A percentile compares a stretch with the other conserved stretches of the same genome.
Conservation (phyloP, 768 basidiomycete genomes). For the Auriscalpium vulgare region DNA sequence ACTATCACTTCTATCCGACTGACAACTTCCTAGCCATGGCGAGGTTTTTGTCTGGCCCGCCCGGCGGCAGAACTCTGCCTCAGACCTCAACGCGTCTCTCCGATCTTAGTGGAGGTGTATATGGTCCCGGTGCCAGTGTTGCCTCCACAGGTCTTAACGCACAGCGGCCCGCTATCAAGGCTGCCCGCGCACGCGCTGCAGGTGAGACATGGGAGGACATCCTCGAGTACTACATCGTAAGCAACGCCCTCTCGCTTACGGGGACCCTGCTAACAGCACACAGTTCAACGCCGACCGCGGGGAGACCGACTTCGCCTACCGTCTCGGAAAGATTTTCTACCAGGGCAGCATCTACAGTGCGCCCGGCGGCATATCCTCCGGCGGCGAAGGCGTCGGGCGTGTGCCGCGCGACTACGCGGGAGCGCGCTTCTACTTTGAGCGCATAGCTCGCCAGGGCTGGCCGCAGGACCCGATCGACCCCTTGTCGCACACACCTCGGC, state of each 20-base stretch:
- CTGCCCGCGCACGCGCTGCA: constrained; percentile 72
- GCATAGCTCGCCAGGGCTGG: constrained; percentile 83
- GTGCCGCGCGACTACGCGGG: constrained; percentile 70
- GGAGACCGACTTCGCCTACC: constrained; percentile 81
- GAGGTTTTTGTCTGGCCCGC: constrained; percentile 77
- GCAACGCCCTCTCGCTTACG: constrained; percentile 13
- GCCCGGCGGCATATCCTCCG: constrained; percentile 74
- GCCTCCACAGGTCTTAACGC: constrained; percentile 79
- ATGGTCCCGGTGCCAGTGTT: constrained; percentile 89
- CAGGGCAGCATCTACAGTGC: constrained; percentile 86
- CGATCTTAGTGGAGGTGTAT: constrained; percentile 88
- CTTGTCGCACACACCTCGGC: constrained; percentile 28
- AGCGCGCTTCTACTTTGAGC: constrained; percentile 77
- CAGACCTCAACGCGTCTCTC: constrained; percentile 76
- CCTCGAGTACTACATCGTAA: constrained; percentile 82
- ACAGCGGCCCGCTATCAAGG: constrained; percentile 71
- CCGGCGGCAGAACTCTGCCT: constrained; percentile 82
- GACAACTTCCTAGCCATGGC: constrained; percentile 52
- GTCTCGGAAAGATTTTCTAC: constrained; percentile 93
- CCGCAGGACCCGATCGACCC: constrained; percentile 64
- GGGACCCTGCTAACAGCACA: constrained; percentile 1
- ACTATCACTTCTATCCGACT: neutral
- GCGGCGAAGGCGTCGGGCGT: constrained; percentile 89
- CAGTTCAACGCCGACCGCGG: constrained; percentile 95
- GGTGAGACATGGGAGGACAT: constrained; percentile 95